Base-by-base conservation (phyloP, 2,329 filamentous ascomycete species). In the Aspergillus pseudoviridinutans region DNA sequence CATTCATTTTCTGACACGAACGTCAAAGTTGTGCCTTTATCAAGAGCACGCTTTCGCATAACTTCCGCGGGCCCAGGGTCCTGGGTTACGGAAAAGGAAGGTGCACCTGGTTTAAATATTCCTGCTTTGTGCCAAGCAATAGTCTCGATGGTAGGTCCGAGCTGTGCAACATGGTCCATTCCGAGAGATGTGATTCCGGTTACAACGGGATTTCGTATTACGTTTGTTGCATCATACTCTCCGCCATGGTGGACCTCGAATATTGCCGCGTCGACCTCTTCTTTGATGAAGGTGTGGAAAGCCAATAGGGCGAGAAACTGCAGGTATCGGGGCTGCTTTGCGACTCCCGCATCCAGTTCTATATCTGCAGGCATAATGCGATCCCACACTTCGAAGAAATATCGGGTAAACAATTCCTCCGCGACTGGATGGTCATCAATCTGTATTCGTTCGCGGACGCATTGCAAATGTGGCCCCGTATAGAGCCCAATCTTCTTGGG, bases 91-190 rank as follows among this genome's bases (percentile, higher is more conserved):
- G 83, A 84, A 51, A 88, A 87, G 2, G 84, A 84, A 20, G 81
- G 78, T 9, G 78, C 78, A 1, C 82, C 83, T 0, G 68, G 56
- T 73, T 89, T 89, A 76, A 89, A 85, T 57, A 90, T 87, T 1
- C 87, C 88, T 1, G 85, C 84, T 73, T 90, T 90, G 72, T 90
- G 86, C 87, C 87, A 90, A 0, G 87, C 86, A 61, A 90, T 89
- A 70, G 85, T 79, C 32, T 83, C 83, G 10, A 89, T 75, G 0
- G 84, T 87, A 20, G 80, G 72, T 3, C 88, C 88, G 1, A 91
- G 78, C 22, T 81, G 79, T 53, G 79, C 80, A 38, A 88, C 80
- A 65, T 91, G 88, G 66, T 91, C 88, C 61, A 90, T 84, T 3
- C 86, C 87, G 9, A 90, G 76, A n/a, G 83, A 82, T 49, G 82